Conservation (phyloP, 805 yeast species). For the Crinitomyces ghanaensis region DNA sequence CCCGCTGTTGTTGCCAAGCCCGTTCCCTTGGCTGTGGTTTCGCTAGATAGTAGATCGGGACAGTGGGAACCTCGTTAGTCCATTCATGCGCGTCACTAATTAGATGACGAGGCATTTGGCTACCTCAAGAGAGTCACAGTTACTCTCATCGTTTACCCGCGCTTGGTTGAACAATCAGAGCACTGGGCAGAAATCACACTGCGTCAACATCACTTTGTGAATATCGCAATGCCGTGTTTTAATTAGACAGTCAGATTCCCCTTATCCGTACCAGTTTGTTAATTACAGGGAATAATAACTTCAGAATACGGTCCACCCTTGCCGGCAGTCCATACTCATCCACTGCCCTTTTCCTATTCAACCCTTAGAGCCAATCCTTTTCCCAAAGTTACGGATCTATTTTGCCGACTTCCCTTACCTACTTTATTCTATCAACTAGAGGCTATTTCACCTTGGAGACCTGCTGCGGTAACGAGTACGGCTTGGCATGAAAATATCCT, state of each 20-base stretch:
- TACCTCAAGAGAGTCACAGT: conserved; percentile 35
- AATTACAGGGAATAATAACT: no score
- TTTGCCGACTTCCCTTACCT: conserved; percentile 36
- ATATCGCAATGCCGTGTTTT: conserved; percentile 37
- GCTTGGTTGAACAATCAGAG: conserved; percentile 34
- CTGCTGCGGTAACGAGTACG: conserved; percentile 37
- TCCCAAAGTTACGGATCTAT: conserved; percentile 35
- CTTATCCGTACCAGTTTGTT: conserved; percentile 26
- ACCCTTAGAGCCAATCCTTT: conserved; percentile 35
- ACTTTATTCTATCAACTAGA: conserved; percentile 35
- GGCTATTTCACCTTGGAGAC: conserved; percentile 38
- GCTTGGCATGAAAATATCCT: conserved; percentile 32
- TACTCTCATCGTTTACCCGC: conserved; percentile 39
- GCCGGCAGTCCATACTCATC: no score
- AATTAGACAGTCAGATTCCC: conserved; percentile 36
- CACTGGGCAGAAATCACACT: conserved; percentile 36
- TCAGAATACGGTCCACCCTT: no score
- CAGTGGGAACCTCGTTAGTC: conserved; percentile 24
- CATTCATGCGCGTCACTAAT: conserved; percentile 13
- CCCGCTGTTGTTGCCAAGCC: no score
- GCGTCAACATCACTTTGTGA: conserved; percentile 35
- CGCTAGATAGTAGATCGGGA: conserved; percentile 24
- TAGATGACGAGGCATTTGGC: conserved; percentile 33
- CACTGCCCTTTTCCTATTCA: no score
- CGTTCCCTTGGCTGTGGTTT: no score